phyloP scores from a whole-genome alignment of 139 green algal genomes.

The Tetraselmis striata region DNA sequence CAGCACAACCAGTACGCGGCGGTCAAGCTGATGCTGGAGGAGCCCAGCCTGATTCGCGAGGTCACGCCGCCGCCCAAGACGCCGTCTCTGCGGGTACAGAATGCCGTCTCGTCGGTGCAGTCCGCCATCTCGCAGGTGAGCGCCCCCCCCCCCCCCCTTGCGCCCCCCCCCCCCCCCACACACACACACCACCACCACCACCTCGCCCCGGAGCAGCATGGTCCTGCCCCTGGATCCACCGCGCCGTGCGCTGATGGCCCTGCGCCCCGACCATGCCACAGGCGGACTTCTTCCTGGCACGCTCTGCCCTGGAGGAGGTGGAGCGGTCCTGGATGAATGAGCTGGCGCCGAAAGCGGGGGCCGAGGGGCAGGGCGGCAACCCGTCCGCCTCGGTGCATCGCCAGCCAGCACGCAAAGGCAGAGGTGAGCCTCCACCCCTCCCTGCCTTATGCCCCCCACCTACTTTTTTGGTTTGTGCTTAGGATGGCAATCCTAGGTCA shows the following conservation, averaged over 20 bases:
- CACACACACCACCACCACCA: too few species aligned
- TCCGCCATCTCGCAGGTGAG: neutral
- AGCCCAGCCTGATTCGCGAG: neutral
- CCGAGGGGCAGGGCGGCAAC: neutral
- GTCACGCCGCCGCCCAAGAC: neutral
- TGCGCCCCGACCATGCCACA: too few species aligned
- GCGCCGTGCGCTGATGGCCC: too few species aligned
- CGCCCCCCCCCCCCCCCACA: too few species aligned
- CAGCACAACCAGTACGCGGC: neutral
- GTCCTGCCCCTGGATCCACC: too few species aligned
- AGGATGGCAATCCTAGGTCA: too few species aligned
- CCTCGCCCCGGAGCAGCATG: too few species aligned
- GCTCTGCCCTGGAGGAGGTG: neutral
- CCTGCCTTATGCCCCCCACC: too few species aligned
- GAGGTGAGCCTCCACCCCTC: too few species aligned
- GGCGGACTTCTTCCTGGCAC: neutral
- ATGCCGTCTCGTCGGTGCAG: neutral
- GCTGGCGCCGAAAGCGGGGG: neutral
- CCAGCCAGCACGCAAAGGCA: neutral
- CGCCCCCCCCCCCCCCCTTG: too few species aligned
- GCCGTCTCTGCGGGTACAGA: neutral
- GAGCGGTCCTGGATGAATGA: neutral
- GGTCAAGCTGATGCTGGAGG: neutral
- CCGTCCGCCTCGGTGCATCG: neutral
- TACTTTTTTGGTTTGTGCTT: too few species aligned